These are phyloP conservation scores for Colletotrichum gigasporum DNA, from an alignment of 2,329 filamentous ascomycete species.

Conservation along the genomic window DNA sequence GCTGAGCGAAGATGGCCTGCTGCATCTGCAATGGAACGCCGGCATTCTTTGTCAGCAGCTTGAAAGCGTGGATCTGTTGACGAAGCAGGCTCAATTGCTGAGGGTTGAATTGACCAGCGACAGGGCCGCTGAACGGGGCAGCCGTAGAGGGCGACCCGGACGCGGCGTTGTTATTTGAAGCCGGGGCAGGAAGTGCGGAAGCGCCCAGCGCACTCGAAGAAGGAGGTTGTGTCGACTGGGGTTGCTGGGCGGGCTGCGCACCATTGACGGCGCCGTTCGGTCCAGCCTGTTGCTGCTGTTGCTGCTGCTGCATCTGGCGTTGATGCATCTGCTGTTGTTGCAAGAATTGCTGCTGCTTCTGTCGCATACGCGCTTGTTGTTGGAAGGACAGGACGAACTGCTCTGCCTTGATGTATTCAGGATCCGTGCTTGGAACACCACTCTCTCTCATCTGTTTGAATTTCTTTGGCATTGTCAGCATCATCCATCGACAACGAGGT, in stretches of 20 bases:
- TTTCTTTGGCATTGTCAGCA: constrained; percentile 66
- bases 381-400: constrained; percentile 79
- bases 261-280: constrained; percentile 66
- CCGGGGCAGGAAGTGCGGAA: constrained; percentile 45
- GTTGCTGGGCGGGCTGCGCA: constrained; percentile 49
- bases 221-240: constrained; percentile 46
- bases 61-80: constrained; percentile 91
- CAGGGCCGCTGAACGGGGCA: constrained; percentile 34
- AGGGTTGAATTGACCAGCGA: constrained; percentile 69
- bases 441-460: constrained; percentile 88
- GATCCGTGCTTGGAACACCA: constrained; percentile 83
- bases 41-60: constrained; percentile 86
- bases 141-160: constrained; percentile 44
- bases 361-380: constrained; percentile 67
- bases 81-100: constrained; percentile 83
- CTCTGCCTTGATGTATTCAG: constrained; percentile 86
- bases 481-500: not conserved
- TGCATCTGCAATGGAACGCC: constrained; percentile 83
- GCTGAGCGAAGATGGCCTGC: constrained; percentile 82
- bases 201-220: constrained; percentile 47
- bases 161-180: constrained; percentile 38
- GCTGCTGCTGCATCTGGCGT: constrained; percentile 60
- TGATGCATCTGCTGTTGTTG: constrained; percentile 50
- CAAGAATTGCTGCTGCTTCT: constrained; percentile 53
- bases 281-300: constrained; percentile 60